Conservation (phyloP, 1,284 basidiomycete genomes). For the Macrocystidia cucumis region DNA sequence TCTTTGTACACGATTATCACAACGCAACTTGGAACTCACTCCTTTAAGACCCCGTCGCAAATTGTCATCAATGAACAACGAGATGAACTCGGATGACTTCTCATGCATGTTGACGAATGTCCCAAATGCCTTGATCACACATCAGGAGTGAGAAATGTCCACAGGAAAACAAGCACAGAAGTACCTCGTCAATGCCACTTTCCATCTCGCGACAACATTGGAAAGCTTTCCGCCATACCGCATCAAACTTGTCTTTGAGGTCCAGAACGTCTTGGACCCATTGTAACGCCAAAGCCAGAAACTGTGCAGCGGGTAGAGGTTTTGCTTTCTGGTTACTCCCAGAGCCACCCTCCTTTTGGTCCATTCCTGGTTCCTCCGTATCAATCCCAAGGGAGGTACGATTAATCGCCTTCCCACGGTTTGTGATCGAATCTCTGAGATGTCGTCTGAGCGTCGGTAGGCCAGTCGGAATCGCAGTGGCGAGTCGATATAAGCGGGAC, state of each 20-base stretch:
- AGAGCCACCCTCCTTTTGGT: conserved; percentile 37
- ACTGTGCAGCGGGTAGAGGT: conserved; percentile 49
- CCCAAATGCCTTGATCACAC: conserved; percentile 73
- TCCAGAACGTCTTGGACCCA: conserved; percentile 95
- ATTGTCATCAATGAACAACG: conserved; percentile 96
- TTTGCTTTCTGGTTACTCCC: conserved; percentile 29
- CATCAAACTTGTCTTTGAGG: conserved; percentile 89
- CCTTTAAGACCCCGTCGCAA: conserved; percentile 94
- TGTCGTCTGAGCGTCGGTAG: conserved; percentile 59
- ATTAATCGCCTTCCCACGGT: conserved; percentile 82
- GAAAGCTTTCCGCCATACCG: conserved; percentile 69
- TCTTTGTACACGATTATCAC: neutral
- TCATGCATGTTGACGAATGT: conserved; percentile 88
- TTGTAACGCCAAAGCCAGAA: conserved; percentile 59
- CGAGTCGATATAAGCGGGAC: conserved; percentile 76
- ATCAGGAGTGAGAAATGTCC: conserved; percentile 3
- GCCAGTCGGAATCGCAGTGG: conserved; percentile 65
- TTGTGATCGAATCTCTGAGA: conserved; percentile 71
- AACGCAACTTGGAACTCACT: conserved; percentile 40
- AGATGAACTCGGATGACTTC: conserved; percentile 91
- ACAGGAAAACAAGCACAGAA: conserved; percentile 10
- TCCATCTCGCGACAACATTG: conserved; percentile 74
- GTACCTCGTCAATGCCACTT: conserved; percentile 83
- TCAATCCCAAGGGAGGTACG: conserved; percentile 33
- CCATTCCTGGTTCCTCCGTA: conserved; percentile 40